These are phyloP conservation scores for Veloboletus limbatus DNA, from an alignment of 1,284 basidiomycete species.

Conservation along the genomic window DNA sequence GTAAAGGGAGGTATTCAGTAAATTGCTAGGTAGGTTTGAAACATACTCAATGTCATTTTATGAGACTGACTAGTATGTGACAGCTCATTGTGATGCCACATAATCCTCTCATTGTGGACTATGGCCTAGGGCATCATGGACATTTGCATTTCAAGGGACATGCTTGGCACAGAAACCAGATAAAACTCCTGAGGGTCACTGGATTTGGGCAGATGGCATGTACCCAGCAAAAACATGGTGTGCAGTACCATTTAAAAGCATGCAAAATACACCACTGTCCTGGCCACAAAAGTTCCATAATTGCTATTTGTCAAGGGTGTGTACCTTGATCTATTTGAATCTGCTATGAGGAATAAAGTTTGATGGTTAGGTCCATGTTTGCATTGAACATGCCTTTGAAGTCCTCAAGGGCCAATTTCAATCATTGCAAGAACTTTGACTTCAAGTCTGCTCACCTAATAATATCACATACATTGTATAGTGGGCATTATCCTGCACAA, in stretches of 20 bases:
- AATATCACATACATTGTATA: not conserved
- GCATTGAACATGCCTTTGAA: too few relatives aligned
- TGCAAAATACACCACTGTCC: not conserved
- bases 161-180: not conserved
- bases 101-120: constrained; percentile 5
- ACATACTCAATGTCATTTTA: too few relatives aligned
- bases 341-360: too few relatives aligned
- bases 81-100: constrained; percentile 2
- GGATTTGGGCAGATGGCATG: constrained; percentile 5
- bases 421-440: too few relatives aligned
- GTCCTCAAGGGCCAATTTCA: too few relatives aligned
- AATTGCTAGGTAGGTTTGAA: constrained; percentile 14
- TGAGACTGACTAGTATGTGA: too few relatives aligned
- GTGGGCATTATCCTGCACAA: not conserved
- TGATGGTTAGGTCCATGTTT: too few relatives aligned
- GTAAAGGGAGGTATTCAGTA: constrained; percentile 3
- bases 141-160: constrained; percentile 6
- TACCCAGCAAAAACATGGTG: constrained; percentile 1
- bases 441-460: too few relatives aligned
- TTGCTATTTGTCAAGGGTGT: not conserved
- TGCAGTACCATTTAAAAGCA: constrained; percentile 5
- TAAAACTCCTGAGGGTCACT: not conserved
- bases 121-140: constrained; percentile 5
- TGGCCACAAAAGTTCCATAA: not conserved
- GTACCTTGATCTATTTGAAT: not conserved